Base-by-base conservation (phyloP, 176 grass and related monocot species). In the Cenchrus americanus region DNA sequence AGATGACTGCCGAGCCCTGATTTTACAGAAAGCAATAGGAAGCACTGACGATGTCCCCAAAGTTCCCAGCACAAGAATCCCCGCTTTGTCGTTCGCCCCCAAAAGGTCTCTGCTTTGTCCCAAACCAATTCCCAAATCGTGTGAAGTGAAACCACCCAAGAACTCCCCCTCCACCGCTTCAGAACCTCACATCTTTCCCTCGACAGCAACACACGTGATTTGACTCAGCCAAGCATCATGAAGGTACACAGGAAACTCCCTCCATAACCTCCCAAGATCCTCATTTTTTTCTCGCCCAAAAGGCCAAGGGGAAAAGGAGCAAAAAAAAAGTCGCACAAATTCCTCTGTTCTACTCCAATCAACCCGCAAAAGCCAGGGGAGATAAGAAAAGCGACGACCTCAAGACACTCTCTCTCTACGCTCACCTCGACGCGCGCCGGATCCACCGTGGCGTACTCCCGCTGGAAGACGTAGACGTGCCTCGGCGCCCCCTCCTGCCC, bases 401-500 rank as follows among this genome's bases (percentile, higher is more conserved):
- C 13, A 10, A 11, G 47, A 48, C 62, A 0, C 13, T 7, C 24
- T 14, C 24, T 14, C 42, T 48, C 54, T 7, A 8, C 40, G 27
- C 76, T 53, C 83, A 98, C 93, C 87, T 96, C 72, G 83, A 95
- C 87, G 79, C 83, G 68, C 66, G 85, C 68, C 18, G 91, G 91
- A 86, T 98, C 89, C 15, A 95, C 93, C 12, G 96, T 96, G 85
- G 93, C 96, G 71, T 83, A 96, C 83, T 99, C 93, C 83, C 89
- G 77, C 91, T 99, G 91, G 85, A 95, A 94, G 23, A 99, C 86
- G 82, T 96, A 99, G 1, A 99, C 89, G 72, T 90, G 89, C 69
- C 80, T 86, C 18, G 66, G 66, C 19, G 64, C 64, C 13, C 17
- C 85, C 77, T 71, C 83, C 69, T 75, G 68, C 10, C 69, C 84